Conservation (phyloP, 202 grass and related monocot species). For the Thinopyrum obtusiflorum region DNA sequence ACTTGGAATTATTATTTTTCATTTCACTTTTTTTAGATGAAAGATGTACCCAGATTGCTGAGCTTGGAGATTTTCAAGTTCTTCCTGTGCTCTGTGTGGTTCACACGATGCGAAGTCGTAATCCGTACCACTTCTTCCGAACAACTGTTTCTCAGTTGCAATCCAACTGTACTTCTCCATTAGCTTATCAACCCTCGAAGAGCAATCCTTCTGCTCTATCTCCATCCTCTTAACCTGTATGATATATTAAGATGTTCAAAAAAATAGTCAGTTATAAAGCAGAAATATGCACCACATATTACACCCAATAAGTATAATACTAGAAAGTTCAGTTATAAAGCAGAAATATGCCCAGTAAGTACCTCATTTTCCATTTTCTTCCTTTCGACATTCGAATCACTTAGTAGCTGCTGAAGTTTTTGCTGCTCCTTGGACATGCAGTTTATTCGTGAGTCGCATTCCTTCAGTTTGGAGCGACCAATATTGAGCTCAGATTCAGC, state of each 20-base stretch:
- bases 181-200: slow-evolving; percentile 77
- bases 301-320: not conserved
- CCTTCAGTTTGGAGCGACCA: slow-evolving; percentile 74
- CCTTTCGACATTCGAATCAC: slow-evolving; percentile 72
- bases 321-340: slow-evolving; percentile 1
- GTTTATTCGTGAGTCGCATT: slow-evolving; percentile 87
- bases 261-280: not conserved
- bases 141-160: slow-evolving; percentile 85
- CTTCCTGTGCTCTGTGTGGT: slow-evolving; percentile 58
- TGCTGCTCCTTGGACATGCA: slow-evolving; percentile 62
- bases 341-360: slow-evolving; percentile 25
- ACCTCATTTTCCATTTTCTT: slow-evolving; percentile 99
- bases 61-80: slow-evolving; percentile 74
- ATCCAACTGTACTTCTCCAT: slow-evolving; percentile 92
- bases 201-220: slow-evolving; percentile 93
- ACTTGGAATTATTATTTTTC: not conserved
- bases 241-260: slow-evolving; percentile 21
- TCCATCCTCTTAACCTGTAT: slow-evolving; percentile 91
- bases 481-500: slow-evolving; percentile 67
- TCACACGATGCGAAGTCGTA: slow-evolving; percentile 84
- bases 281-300: not conserved
- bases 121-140: slow-evolving; percentile 84
- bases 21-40: not conserved
- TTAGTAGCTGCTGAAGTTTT: slow-evolving; percentile 72
- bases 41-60: slow-evolving; percentile 75